Conservation (phyloP, 1,284 basidiomycete genomes). For the Laetiporus sulphureus region DNA sequence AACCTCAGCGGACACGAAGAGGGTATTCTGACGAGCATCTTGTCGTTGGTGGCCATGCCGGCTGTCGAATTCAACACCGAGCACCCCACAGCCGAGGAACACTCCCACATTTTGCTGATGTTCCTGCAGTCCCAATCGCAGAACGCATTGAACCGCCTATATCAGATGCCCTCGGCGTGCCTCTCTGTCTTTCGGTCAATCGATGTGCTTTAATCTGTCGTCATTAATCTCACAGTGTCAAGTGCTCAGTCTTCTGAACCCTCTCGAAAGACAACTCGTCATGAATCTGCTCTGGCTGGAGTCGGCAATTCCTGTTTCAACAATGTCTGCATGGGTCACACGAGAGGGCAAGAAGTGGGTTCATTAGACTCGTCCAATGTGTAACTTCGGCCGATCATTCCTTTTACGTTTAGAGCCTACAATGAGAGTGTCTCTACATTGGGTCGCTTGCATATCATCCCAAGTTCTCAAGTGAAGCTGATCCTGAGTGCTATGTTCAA, state of each 20-base stretch:
- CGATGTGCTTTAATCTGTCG: constrained; percentile 8
- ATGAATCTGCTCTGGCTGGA: constrained; percentile 94
- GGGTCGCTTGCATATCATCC: constrained; percentile 69
- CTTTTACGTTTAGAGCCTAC: constrained; percentile 49
- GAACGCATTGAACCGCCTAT: constrained; percentile 78
- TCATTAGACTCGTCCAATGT: too few species aligned
- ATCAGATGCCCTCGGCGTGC: constrained; percentile 87
- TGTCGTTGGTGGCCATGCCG: constrained; percentile 4
- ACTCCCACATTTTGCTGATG: constrained; percentile 59
- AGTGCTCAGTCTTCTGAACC: constrained; percentile 66
- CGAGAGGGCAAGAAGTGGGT: constrained; percentile 66
- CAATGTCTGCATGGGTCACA: constrained; percentile 82
- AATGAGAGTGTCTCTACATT: constrained; percentile 65
- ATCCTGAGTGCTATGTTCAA: constrained; percentile 77
- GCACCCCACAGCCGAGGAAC: constrained; percentile 11
- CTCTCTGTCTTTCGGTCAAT: constrained; percentile 86
- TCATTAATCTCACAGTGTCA: constrained; percentile 7
- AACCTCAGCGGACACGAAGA: too few species aligned
- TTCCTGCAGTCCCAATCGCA: constrained; percentile 88
- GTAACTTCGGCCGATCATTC: neutral
- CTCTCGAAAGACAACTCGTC: constrained; percentile 85
- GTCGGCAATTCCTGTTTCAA: constrained; percentile 57
- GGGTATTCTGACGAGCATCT: neutral
- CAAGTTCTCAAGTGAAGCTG: constrained; percentile 53
- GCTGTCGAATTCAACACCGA: constrained; percentile 10